A percentile compares a stretch with the other conserved stretches of the same genome.
phyloP scores from a whole-genome alignment of 2,329 filamentous ascomycete species.

The Xylaria sp. region DNA sequence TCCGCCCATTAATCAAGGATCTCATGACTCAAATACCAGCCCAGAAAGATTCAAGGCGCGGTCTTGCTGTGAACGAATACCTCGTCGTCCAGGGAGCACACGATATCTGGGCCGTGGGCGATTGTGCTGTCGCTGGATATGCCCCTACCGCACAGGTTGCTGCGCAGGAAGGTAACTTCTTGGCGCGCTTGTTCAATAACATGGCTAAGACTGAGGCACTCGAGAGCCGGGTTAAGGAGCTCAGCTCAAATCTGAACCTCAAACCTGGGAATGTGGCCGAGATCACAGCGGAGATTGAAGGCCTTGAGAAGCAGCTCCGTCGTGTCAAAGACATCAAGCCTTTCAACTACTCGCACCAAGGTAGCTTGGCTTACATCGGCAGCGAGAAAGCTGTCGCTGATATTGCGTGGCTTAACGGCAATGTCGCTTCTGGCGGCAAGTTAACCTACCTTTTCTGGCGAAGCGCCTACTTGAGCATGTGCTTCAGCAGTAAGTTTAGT shows the following conservation, averaged over 20 bases:
- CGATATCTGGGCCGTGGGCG: slow-evolving; percentile 97
- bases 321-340: slow-evolving; percentile 95
- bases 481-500: slow-evolving; percentile 90
- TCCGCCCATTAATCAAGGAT: slow-evolving; percentile 89
- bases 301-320: slow-evolving; percentile 84
- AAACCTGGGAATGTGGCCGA: slow-evolving; percentile 74
- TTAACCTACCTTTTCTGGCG: slow-evolving; percentile 99
- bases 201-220: slow-evolving; percentile 94
- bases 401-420: slow-evolving; percentile 96
- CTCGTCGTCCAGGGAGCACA: slow-evolving; percentile 96
- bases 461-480: slow-evolving; percentile 98
- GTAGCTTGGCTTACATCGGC: slow-evolving; percentile 95
- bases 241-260: slow-evolving; percentile 71
- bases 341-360: slow-evolving; percentile 98
- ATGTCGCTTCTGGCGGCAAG: slow-evolving; percentile 91
- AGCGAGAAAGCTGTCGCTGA: slow-evolving; percentile 98
- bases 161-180: slow-evolving; percentile 92
- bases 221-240: slow-evolving; percentile 76
- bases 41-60: slow-evolving; percentile 93
- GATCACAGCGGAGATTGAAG: slow-evolving; percentile 79
- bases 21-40: slow-evolving; percentile 92
- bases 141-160: slow-evolving; percentile 97
- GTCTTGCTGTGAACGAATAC: slow-evolving; percentile 97
- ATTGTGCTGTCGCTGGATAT: slow-evolving; percentile 97
- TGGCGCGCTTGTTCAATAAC: slow-evolving; percentile 96